A percentile compares a stretch with the other conserved stretches of the same genome.
Evolutionary conservation across 495 filamentous ascomycete species (phyloP).

Genomic region (Neurospora sp.): DNA sequence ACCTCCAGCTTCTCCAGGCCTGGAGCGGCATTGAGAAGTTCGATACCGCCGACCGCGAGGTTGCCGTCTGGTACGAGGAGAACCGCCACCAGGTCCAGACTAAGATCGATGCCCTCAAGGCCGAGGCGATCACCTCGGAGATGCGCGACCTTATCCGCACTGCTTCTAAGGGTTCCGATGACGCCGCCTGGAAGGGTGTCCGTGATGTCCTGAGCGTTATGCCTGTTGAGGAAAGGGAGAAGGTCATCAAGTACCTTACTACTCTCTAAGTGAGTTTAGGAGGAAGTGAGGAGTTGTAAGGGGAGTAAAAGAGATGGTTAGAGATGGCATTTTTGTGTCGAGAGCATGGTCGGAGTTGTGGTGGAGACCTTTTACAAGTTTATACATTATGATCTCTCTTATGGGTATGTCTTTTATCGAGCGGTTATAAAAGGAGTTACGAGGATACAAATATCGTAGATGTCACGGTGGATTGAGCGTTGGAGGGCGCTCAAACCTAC

Average conservation of each 20-base stretch:
- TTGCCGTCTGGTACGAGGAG: slow-evolving; percentile 96
- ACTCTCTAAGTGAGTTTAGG: neutral
- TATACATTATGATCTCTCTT: neutral
- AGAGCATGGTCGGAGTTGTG: neutral
- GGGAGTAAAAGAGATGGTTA: neutral
- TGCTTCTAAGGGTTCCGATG: slow-evolving; percentile 33
- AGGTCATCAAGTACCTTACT: slow-evolving; percentile 61
- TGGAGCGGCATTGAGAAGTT: slow-evolving; percentile 71
- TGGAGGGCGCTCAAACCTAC: neutral
- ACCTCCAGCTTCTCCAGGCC: slow-evolving; percentile 60
- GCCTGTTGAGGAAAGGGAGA: slow-evolving; percentile 78
- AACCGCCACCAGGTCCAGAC: slow-evolving; percentile 69
- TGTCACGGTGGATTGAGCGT: neutral
- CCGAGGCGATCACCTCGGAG: slow-evolving; percentile 65
- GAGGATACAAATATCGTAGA: neutral
- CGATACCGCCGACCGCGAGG: slow-evolving; percentile 64
- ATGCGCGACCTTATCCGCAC: slow-evolving; percentile 63
- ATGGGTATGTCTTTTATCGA: neutral
- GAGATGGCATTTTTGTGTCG: neutral
- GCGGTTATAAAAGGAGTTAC: neutral
- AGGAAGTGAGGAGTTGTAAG: neutral
- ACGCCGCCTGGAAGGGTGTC: slow-evolving; percentile 77
- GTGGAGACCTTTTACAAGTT: neutral
- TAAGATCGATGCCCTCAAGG: slow-evolving; percentile 72
- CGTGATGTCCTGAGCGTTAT: slow-evolving; percentile 76